Evolutionary conservation across 495 filamentous ascomycete species (phyloP).

Genomic region (Penicillium steckii): DNA sequence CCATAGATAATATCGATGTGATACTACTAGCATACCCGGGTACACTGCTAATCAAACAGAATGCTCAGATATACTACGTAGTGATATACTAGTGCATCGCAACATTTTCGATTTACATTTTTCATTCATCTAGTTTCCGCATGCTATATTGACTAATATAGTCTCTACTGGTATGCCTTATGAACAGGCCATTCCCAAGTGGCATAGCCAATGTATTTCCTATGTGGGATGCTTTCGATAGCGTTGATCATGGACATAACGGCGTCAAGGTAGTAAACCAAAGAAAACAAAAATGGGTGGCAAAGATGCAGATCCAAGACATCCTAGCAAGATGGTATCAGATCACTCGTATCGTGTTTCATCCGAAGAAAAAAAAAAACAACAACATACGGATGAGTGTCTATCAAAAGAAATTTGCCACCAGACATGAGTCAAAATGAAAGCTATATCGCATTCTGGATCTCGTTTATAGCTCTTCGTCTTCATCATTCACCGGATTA

Average conservation of each 20-base stretch:
- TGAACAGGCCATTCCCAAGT: conserved; percentile 17
- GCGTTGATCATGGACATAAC: conserved; percentile 25
- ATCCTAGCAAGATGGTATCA: background rate
- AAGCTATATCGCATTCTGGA: background rate
- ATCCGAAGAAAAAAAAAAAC: too few species aligned
- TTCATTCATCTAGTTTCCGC: too few species aligned
- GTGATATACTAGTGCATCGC: too few species aligned
- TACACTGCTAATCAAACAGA: too few species aligned
- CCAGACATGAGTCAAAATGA: background rate
- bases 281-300: background rate
- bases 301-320: background rate
- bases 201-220: conserved; percentile 25
- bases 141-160: too few species aligned
- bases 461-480: conserved; percentile 40
- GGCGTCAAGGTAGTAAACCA: conserved; percentile 18
- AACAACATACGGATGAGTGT: background rate
- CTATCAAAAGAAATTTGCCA: conserved; percentile 11
- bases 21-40: too few species aligned
- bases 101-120: too few species aligned
- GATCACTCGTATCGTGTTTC: background rate
- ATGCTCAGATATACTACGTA: too few species aligned
- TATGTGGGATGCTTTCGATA: conserved; percentile 21
- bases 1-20: too few species aligned
- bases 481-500: conserved; percentile 29
- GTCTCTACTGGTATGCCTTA: background rate